Conservation (phyloP, 805 yeast species). For the Saturnispora bothae region DNA sequence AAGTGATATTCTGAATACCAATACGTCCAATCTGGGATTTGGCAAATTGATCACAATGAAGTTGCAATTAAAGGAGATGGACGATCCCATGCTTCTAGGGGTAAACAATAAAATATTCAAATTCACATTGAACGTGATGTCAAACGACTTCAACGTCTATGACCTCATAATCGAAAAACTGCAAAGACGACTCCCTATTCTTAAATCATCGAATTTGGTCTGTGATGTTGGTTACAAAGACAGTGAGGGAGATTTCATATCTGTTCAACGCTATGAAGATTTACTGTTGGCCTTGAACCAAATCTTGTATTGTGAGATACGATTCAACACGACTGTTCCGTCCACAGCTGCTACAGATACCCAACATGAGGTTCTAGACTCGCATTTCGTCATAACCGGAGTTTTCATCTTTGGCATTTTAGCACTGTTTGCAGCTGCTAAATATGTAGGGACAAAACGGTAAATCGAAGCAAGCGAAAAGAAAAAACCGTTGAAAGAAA, state of each 20-base stretch:
- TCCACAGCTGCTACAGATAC: too few relatives aligned
- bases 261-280: constrained; percentile 27
- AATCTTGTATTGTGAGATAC: too few relatives aligned
- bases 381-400: too few relatives aligned
- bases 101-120: constrained; percentile 19
- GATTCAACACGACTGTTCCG: too few relatives aligned
- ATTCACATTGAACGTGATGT: constrained; percentile 14
- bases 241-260: constrained; percentile 29
- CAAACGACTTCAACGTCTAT: constrained; percentile 5
- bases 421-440: too few relatives aligned
- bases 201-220: neutral
- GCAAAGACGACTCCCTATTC: neutral
- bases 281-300: constrained; percentile 21
- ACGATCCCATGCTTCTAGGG: constrained; percentile 10
- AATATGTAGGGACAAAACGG: too few relatives aligned
- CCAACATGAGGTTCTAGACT: too few relatives aligned
- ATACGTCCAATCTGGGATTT: too few relatives aligned
- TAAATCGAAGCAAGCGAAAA: too few relatives aligned
- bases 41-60: constrained; percentile 8
- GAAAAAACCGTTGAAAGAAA: too few relatives aligned
- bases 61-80: constrained; percentile 15
- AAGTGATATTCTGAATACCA: neutral
- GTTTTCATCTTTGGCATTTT: too few relatives aligned
- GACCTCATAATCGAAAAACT: constrained; percentile 13
- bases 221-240: constrained; percentile 30